Conservation (phyloP, 345 rosid species). For the Passiflora organensis region DNA sequence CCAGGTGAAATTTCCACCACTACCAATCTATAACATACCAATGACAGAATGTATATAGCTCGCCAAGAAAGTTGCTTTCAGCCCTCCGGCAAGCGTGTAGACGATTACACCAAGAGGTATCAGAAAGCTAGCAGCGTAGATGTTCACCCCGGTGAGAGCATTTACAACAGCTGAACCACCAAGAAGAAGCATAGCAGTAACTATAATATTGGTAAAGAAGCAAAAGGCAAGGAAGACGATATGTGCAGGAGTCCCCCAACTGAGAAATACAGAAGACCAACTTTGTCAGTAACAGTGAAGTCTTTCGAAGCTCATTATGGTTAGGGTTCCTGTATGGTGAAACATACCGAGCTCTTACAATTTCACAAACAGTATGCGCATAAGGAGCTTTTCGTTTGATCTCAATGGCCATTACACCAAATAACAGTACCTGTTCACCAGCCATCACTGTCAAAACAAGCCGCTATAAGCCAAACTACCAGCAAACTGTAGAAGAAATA, state of each 20-base stretch:
- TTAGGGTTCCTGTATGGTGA: too few relatives aligned
- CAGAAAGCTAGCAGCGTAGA: conserved; percentile 85
- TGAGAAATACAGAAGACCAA: conserved; percentile 19
- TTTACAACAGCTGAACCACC: conserved; percentile 94
- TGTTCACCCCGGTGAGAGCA: conserved; percentile 84
- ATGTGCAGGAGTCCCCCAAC: conserved; percentile 90
- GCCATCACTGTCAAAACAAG: not conserved
- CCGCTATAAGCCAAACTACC: not conserved
- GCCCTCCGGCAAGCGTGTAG: conserved; percentile 91
- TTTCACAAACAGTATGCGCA: conserved; percentile 93
- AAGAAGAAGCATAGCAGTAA: conserved; percentile 88
- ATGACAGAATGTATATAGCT: conserved; percentile 90
- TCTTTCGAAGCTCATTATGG: too few relatives aligned
- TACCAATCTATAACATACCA: conserved; percentile 35
- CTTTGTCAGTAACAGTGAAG: too few relatives aligned
- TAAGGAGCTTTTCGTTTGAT: conserved; percentile 91
- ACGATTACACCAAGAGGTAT: conserved; percentile 88
- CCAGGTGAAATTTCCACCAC: too few relatives aligned
- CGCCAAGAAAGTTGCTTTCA: conserved; percentile 89
- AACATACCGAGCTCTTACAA: conserved; percentile 81
- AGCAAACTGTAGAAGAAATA: not conserved
- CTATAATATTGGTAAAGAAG: conserved; percentile 66
- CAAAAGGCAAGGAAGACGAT: conserved; percentile 80
- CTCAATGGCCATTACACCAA: conserved; percentile 95
- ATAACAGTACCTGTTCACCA: conserved; percentile 61